phyloP scores from a whole-genome alignment of 1,284 basidiomycete genomes.

The Cutaneotrichosporon sp. region DNA sequence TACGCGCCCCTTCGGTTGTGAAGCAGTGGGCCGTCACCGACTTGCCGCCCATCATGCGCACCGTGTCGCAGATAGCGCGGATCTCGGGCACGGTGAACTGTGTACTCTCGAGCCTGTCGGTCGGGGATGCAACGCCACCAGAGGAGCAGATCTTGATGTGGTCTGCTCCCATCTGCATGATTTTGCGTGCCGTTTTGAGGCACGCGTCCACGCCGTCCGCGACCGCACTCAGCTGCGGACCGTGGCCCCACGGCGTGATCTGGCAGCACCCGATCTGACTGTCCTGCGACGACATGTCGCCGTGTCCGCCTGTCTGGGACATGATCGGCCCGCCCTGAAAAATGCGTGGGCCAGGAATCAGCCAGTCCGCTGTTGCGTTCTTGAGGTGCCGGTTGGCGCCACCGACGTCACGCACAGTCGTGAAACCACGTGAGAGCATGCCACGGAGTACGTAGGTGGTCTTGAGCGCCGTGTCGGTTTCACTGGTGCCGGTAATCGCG shows the following conservation, averaged over 20 bases:
- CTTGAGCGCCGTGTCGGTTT: slow-evolving; percentile 52
- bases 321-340: slow-evolving; percentile 57
- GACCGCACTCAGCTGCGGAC: slow-evolving; percentile 11
- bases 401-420: slow-evolving; percentile 58
- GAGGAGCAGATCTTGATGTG: slow-evolving; percentile 55
- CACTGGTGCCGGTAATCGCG: slow-evolving; percentile 20
- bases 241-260: slow-evolving; percentile 8
- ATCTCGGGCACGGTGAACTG: slow-evolving; percentile 58
- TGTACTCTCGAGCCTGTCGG: slow-evolving; percentile 57
- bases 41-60: slow-evolving; percentile 52
- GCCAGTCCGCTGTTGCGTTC: slow-evolving; percentile 55
- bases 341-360: slow-evolving; percentile 55
- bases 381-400: slow-evolving; percentile 57
- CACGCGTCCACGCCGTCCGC: slow-evolving; percentile 51
- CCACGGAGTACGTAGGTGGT: slow-evolving; percentile 53
- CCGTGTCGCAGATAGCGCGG: slow-evolving; percentile 56
- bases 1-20: slow-evolving; percentile 37
- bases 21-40: slow-evolving; percentile 43
- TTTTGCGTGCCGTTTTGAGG: slow-evolving; percentile 55
- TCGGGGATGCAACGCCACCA: slow-evolving; percentile 56
- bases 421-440: slow-evolving; percentile 58
- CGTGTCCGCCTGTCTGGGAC: slow-evolving; percentile 59
- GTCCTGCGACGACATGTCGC: slow-evolving; percentile 31
- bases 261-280: slow-evolving; percentile 51
- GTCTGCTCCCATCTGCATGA: slow-evolving; percentile 57